Evolutionary conservation across 2,329 filamentous ascomycete genomes (phyloP), one percentile per base, ranked within the genome.

Genomic region (Calonectria pteridis): DNA sequence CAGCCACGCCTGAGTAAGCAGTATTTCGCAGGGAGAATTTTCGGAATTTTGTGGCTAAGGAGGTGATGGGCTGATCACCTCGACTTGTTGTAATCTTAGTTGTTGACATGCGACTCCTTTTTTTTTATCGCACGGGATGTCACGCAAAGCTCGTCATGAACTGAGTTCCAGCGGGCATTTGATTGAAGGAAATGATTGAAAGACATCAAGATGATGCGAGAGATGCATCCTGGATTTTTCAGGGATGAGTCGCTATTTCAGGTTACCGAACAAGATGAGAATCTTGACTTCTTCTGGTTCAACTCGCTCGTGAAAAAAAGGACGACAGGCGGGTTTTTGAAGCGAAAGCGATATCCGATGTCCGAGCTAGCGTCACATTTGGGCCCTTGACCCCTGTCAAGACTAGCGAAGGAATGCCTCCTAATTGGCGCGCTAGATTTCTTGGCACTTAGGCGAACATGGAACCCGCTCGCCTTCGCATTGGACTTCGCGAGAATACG

Each of bases 311-410:
- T 23, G 33, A 55, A 55, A 55, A 55, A 55, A 9, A 9, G 40
- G 40, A 6, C n/a, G 40, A 20, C 40, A 33, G 16, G 51, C 28
- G 29, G 51, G 51, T n/a, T n/a, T 20, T 20, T 18, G 18, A 55
- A 6, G 18, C 28, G 33, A 62, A 13, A 0, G 23, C n/a, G 20
- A 58, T 46, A 55, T 46, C 58, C 65, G 65, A 33, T 40, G 49
- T 58, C 50, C 65, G 65, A 67, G 50, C 50, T 58, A 35, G 65
- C 35, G 65, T 55, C 51, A 23, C 50, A 67, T 58, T 23, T 9
- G 23, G 11, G 29, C 10, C 49, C 50, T 13, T 23, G 37, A 58
- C 20, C 65, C 65, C 65, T 58, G 65, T 18, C 4, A 0, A 10
- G 26, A 10, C 23, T 26, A 16, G 7, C 13, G 6, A 37, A 31